A percentile compares a stretch with the other conserved stretches of the same genome.
Evolutionary conservation across 495 filamentous ascomycete genomes (phyloP).

Genomic region (Sordaria brevicollis): DNA sequence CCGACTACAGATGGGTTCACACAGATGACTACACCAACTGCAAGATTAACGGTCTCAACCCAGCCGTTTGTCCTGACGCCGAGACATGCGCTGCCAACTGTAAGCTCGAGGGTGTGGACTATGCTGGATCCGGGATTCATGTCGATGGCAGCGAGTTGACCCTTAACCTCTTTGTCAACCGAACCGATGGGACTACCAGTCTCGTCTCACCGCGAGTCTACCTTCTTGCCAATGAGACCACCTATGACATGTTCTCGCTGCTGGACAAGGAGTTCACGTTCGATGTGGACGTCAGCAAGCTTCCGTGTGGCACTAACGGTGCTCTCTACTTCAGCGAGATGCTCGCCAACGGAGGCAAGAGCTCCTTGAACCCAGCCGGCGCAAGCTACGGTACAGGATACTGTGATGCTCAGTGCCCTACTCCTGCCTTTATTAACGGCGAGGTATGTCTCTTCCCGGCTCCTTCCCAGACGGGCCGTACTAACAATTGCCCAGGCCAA

Average conservation of each 20-base stretch:
- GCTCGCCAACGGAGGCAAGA: constrained; percentile 41
- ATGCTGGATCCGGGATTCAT: constrained; percentile 47
- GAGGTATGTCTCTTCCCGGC: constrained; percentile 23
- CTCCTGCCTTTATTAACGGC: constrained; percentile 49
- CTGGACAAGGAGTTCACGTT: constrained; percentile 52
- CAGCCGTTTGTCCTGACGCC: constrained; percentile 42
- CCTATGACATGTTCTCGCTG: constrained; percentile 51
- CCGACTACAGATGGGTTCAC: constrained; percentile 57
- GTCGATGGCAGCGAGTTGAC: constrained; percentile 34
- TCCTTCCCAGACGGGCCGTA: not conserved
- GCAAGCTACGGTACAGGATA: constrained; percentile 60
- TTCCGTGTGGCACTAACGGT: constrained; percentile 58
- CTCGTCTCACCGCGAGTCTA: constrained; percentile 44
- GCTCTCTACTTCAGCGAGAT: constrained; percentile 63
- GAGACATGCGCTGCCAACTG: constrained; percentile 47
- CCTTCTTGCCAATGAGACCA: constrained; percentile 41
- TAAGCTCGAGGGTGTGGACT: constrained; percentile 51
- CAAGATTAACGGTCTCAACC: constrained; percentile 45
- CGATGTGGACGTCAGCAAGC: constrained; percentile 50
- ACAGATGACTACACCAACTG: constrained; percentile 43
- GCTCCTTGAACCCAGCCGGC: constrained; percentile 48
- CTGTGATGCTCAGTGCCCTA: constrained; percentile 59
- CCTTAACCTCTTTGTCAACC: constrained; percentile 11
- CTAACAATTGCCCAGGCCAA: constrained; percentile 28
- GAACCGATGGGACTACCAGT: constrained; percentile 1